These are phyloP conservation scores for Naegleria gruberi DNA, from an alignment of 208 protist species.

Conservation along the genomic window DNA sequence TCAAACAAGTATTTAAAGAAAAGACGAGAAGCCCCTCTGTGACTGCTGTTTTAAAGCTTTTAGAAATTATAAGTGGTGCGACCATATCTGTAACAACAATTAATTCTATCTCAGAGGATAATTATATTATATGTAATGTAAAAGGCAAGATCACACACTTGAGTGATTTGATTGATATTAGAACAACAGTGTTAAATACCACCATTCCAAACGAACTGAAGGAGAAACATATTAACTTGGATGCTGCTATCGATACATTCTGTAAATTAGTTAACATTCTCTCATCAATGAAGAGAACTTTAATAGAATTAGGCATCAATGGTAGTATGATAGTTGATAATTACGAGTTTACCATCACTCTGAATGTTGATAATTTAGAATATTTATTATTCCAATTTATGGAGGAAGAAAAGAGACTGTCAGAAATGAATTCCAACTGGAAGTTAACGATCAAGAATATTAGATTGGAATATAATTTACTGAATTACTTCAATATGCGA, in stretches of 20 bases:
- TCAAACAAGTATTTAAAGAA: neutral
- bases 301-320: neutral
- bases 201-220: neutral
- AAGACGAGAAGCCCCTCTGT: neutral
- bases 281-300: neutral
- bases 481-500: conserved; percentile 4
- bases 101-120: neutral
- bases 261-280: neutral
- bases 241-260: neutral
- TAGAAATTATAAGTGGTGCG: neutral
- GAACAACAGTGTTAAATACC: neutral
- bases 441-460: neutral
- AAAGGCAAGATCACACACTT: neutral
- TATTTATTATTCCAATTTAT: neutral
- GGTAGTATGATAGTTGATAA: neutral
- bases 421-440: neutral
- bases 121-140: neutral
- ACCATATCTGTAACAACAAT: neutral
- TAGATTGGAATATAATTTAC: neutral
- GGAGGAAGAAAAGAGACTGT: neutral
- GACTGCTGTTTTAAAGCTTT: neutral
- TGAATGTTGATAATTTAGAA: neutral
- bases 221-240: neutral
- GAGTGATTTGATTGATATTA: neutral
- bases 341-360: neutral